Evolutionary conservation across 129 eudicot genomes (phyloP).

Genomic region (Oenanthe sinensis): DNA sequence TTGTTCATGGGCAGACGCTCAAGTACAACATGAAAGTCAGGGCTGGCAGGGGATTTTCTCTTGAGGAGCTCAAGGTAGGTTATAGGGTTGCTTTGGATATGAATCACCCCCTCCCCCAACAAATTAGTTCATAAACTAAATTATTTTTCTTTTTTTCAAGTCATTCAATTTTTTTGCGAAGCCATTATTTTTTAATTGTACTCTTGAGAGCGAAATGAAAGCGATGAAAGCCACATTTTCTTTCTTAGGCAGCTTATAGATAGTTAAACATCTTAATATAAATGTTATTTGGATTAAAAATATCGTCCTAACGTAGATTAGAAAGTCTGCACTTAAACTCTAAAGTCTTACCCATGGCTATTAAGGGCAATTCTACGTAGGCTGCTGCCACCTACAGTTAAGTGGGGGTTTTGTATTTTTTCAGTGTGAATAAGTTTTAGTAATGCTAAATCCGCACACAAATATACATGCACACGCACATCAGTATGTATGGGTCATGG

Average conservation of each 20-base stretch:
- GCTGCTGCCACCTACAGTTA: neutral
- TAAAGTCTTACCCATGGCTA: neutral
- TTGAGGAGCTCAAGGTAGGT: constrained; percentile 63
- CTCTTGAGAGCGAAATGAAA: no score
- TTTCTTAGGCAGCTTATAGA: neutral
- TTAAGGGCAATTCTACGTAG: no score
- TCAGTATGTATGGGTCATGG: neutral
- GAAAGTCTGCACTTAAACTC: no score
- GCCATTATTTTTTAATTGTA: neutral
- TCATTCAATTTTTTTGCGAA: neutral
- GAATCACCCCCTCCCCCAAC: no score
- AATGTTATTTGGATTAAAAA: neutral
- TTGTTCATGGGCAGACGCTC: constrained; percentile 74
- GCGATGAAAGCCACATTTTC: no score
- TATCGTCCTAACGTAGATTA: no score
- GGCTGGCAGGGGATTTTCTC: constrained; percentile 78
- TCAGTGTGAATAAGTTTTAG: neutral
- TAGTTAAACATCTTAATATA: no score
- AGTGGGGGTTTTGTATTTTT: neutral
- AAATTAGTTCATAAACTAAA: neutral
- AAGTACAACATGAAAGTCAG: constrained; percentile 83
- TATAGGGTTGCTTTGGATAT: neutral
- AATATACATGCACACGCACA: neutral
- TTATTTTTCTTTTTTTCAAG: neutral
- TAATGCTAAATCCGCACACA: neutral